Evolutionary conservation across 495 filamentous ascomycete genomes (phyloP).

Genomic region (Penicillium mononematosum): DNA sequence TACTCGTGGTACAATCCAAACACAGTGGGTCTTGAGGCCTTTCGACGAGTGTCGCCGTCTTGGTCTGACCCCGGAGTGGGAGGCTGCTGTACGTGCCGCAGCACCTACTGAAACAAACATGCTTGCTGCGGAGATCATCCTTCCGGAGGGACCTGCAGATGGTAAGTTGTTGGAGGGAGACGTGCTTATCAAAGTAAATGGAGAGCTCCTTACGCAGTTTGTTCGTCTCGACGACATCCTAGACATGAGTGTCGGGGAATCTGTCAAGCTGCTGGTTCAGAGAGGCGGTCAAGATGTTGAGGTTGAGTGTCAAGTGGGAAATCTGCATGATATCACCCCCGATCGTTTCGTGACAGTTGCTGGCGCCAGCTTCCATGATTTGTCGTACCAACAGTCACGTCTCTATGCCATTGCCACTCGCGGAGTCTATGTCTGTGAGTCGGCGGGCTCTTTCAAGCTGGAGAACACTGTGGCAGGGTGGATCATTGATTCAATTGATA

Average conservation of each 20-base stretch:
- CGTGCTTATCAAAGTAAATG: constrained; percentile 93
- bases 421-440: constrained; percentile 93
- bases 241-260: constrained; percentile 78
- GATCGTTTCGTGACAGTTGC: constrained; percentile 93
- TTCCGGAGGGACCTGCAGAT: constrained; percentile 87
- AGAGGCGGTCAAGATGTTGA: constrained; percentile 86
- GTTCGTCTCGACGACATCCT: constrained; percentile 90
- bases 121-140: constrained; percentile 92
- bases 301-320: constrained; percentile 80
- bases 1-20: constrained; percentile 91
- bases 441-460: constrained; percentile 90
- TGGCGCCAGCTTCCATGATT: constrained; percentile 88
- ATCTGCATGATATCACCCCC: constrained; percentile 92
- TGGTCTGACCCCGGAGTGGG: constrained; percentile 81
- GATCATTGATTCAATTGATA: constrained; percentile 89
- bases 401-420: constrained; percentile 88
- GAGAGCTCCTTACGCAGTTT: constrained; percentile 90
- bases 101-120: constrained; percentile 95
- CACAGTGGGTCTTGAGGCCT: constrained; percentile 93
- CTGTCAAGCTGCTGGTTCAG: constrained; percentile 74
- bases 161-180: constrained; percentile 88
- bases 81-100: constrained; percentile 71
- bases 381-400: constrained; percentile 94
- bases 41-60: constrained; percentile 96
- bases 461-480: constrained; percentile 89